These are phyloP conservation scores for Globisporangium ultimum DNA, from an alignment of 352 stramenopile species.

Conservation along the genomic window DNA sequence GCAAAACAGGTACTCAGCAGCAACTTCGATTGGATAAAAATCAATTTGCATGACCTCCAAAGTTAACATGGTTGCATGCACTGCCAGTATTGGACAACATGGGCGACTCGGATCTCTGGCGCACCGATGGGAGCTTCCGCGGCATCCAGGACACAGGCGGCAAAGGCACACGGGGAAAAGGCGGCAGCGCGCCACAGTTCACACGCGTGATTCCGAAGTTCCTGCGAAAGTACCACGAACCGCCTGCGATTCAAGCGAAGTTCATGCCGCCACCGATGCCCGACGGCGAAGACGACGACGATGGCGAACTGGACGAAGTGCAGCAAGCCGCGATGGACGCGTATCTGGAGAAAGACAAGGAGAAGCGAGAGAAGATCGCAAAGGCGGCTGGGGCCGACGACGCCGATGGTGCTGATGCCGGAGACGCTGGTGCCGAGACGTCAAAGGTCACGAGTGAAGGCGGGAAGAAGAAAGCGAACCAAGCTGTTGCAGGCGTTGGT, in stretches of 20 bases:
- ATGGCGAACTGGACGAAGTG: conserved; percentile 76
- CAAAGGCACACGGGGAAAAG: conserved; percentile 9
- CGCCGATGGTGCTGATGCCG: too few relatives aligned
- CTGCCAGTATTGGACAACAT: conserved; percentile 23
- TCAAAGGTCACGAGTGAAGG: conserved; percentile 5
- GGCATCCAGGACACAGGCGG: conserved; percentile 26
- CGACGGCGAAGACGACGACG: conserved; percentile 44
- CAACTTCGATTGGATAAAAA: too few relatives aligned
- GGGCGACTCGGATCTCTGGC: conserved; percentile 72
- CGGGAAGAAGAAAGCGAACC: conserved; percentile 26
- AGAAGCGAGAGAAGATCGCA: conserved; percentile 33
- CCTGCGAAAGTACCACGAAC: conserved; percentile 69
- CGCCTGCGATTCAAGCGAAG: conserved; percentile 64
- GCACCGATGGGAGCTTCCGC: conserved; percentile 69
- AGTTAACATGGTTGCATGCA: too few relatives aligned
- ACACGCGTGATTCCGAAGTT: conserved; percentile 85
- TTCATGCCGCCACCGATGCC: conserved; percentile 45
- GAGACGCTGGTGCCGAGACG: conserved; percentile 14
- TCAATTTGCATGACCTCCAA: too few relatives aligned
- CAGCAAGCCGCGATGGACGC: conserved; percentile 73
- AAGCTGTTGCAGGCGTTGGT: conserved; percentile 31
- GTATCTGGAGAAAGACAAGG: conserved; percentile 54
- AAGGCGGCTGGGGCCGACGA: conserved; percentile 11
- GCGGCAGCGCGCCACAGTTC: conserved; percentile 62
- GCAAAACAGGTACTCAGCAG: too few relatives aligned